Conservation (phyloP, 345 rosid genomes). For the Cardamine resedifolia region DNA sequence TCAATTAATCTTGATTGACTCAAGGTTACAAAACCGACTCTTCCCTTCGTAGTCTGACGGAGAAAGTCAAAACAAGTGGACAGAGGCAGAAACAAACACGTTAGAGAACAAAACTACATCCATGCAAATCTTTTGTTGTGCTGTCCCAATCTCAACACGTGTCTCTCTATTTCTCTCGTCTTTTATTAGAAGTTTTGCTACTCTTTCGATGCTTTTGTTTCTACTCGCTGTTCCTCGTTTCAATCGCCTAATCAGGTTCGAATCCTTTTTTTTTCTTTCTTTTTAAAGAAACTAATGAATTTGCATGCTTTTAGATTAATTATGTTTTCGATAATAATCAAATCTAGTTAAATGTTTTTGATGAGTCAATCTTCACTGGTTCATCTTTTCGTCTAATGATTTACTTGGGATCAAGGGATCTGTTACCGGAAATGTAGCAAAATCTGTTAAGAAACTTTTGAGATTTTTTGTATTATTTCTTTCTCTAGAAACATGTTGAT, state of each 20-base stretch:
- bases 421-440: constrained; percentile 15
- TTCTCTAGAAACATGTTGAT: background rate
- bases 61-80: constrained; percentile 12
- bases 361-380: background rate
- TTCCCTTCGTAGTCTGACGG: background rate
- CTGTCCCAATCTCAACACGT: constrained; percentile 18
- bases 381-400: background rate
- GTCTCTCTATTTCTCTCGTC: background rate
- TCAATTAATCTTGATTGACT: too few relatives aligned
- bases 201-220: background rate
- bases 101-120: background rate
- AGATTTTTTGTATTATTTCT: background rate
- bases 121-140: constrained; percentile 9
- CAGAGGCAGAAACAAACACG: constrained; percentile 14
- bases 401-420: background rate
- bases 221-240: background rate
- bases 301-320: background rate
- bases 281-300: background rate
- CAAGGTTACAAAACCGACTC: constrained; percentile 1
- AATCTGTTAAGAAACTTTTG: background rate
- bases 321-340: background rate
- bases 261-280: background rate
- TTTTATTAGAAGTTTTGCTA: background rate
- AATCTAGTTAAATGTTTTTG: background rate
- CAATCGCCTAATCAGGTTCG: constrained; percentile 25